A percentile compares a stretch with the other conserved stretches of the same genome.
Evolutionary conservation across 495 filamentous ascomycete genomes (phyloP).

Genomic region (Xylaria cubensis): DNA sequence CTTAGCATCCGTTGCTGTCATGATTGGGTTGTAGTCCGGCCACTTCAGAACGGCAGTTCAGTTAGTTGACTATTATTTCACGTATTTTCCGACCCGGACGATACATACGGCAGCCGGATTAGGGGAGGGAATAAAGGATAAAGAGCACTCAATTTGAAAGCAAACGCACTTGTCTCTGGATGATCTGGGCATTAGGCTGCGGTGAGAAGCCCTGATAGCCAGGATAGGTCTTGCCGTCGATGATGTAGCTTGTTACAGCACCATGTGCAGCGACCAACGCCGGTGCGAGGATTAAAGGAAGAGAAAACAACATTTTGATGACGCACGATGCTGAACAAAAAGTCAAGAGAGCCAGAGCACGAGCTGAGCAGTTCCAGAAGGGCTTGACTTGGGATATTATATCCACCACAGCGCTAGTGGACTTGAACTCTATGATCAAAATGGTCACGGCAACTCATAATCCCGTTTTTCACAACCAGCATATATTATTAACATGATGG

Average conservation of each 20-base stretch:
- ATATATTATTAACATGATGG: neutral
- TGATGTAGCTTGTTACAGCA: constrained; percentile 63
- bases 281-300: constrained; percentile 38
- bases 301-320: constrained; percentile 42
- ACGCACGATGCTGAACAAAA: neutral
- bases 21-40: constrained; percentile 61
- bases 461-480: neutral
- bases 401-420: neutral
- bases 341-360: neutral
- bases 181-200: constrained; percentile 50
- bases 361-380: neutral
- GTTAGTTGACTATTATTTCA: neutral
- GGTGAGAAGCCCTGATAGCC: constrained; percentile 60
- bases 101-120: neutral
- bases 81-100: neutral
- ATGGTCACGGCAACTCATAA: neutral
- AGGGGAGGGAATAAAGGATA: too few relatives aligned
- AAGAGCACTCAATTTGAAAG: neutral
- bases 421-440: neutral
- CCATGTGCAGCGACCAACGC: constrained; percentile 59
- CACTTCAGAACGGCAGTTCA: constrained; percentile 42
- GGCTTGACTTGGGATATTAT: constrained; percentile 1
- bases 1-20: constrained; percentile 44
- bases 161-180: constrained; percentile 50
- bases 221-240: constrained; percentile 57